Base-by-base conservation (phyloP, 2,329 filamentous ascomycete species). In the Coniella lustricola region DNA sequence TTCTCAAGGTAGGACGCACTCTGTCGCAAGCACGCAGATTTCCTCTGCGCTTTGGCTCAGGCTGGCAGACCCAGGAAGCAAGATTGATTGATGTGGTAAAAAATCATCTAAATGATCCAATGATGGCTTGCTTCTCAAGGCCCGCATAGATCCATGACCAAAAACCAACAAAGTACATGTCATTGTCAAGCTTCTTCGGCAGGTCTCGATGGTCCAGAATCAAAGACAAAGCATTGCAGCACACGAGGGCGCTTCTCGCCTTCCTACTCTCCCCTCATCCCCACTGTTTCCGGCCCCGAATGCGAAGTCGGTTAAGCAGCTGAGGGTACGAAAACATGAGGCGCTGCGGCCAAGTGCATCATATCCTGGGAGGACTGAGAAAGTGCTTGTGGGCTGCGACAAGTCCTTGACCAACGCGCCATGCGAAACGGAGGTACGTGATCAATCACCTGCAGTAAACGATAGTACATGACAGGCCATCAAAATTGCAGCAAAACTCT, bases 371-470 rank as follows among this genome's bases (percentile, higher is more conserved):
- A 47, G n/a, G 21, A 25, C 39, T 31, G 17, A 16, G 38, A n/a
- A 32, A 13, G n/a, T n/a, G n/a, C n/a, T n/a, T 34, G 18, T 21
- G 22, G 3, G 20, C 37, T 17, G 7, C 13, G 17, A n/a, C 7
- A 12, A 9, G 17, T 17, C 33, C 16, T 41, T 38, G 35, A 22
- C 17, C 35, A 39, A 18, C 9, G 17, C 22, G 40, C 17, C 16
- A 39, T 34, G 33, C 38, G 38, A 39, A 34, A 34, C 37, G 38
- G 29, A 34, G 14, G 34, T 25, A 35, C 18, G 21, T 34, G 29
- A 44, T 21, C 4, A 40, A 21, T 48, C 45, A 32, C 40, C 40
- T 51, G 49, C 49, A 51, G 36, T 16, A 10, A 12, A 20, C 17
- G 12, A 42, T 42, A 42, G 39, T 37, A 29, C 40, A 38, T 22